These are phyloP conservation scores for Aristolochia californica DNA, from an alignment of 164 flowering plant genomes.

Conservation along the genomic window DNA sequence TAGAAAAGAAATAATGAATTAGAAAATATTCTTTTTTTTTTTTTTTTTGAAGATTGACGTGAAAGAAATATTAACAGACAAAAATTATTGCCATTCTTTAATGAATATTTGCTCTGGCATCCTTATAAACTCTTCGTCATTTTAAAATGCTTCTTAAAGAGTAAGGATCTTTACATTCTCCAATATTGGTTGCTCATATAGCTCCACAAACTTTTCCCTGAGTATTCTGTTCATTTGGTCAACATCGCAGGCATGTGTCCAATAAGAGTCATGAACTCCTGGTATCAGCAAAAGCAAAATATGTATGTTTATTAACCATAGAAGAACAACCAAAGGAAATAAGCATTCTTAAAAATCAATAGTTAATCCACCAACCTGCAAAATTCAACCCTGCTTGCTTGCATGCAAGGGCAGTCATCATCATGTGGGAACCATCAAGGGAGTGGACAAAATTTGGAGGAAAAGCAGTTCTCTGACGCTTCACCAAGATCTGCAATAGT, in stretches of 20 bases:
- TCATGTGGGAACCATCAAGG: conserved; percentile 98
- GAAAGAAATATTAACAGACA: too few species aligned
- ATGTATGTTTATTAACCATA: background rate
- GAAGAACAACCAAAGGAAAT: background rate
- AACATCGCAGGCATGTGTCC: conserved; percentile 99
- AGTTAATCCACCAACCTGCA: conserved; percentile 54
- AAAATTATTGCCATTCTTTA: too few species aligned
- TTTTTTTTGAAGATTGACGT: too few species aligned
- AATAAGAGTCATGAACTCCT: conserved; percentile 99
- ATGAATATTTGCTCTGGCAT: too few species aligned
- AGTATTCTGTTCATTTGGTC: conserved; percentile 83
- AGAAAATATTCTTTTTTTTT: too few species aligned
- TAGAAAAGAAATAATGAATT: too few species aligned
- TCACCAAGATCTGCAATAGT: conserved; percentile 57
- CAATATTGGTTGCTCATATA: conserved; percentile 71
- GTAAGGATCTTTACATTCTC: conserved; percentile 51
- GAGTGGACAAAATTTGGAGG: conserved; percentile 99
- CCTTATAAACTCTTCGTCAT: too few species aligned
- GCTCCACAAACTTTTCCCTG: conserved; percentile 87
- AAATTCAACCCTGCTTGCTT: conserved; percentile 76
- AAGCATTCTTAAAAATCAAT: background rate
- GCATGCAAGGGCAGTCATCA: conserved; percentile 99
- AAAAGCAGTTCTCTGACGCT: conserved; percentile 86
- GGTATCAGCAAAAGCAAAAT: conserved; percentile 15
- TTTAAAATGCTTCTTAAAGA: background rate